Percentiles rank a stretch among this genome's conserved stretches.
Conservation (phyloP, 106 monocot genomes). For the Narthecium ossifragum region DNA sequence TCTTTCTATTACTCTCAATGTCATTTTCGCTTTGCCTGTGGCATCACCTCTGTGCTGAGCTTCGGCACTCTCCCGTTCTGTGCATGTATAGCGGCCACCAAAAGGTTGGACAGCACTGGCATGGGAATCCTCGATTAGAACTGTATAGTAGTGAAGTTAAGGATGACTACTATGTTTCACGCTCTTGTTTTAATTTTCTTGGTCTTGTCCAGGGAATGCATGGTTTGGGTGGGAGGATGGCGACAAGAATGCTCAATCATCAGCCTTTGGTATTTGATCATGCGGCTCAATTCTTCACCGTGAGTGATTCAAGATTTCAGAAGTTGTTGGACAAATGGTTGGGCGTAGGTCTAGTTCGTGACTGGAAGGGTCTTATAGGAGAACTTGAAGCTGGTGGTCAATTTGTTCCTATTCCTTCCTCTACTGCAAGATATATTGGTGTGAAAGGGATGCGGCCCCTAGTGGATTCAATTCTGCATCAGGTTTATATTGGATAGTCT, state of each 20-base stretch:
- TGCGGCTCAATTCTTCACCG: constrained; percentile 93
- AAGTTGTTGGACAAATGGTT: constrained; percentile 71
- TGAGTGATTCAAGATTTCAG: constrained; percentile 60
- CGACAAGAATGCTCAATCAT: constrained; percentile 49
- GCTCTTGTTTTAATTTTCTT: neutral
- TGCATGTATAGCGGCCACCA: no score
- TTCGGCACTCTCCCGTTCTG: no score
- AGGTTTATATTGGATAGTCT: constrained; percentile 35
- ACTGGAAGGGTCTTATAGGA: constrained; percentile 78
- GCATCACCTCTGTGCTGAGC: no score
- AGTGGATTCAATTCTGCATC: constrained; percentile 64
- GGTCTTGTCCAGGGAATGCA: constrained; percentile 52
- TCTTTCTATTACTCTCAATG: no score
- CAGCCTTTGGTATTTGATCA: constrained; percentile 78
- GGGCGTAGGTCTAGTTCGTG: constrained; percentile 49
- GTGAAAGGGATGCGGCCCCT: constrained; percentile 77
- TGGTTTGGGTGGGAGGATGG: constrained; percentile 93
- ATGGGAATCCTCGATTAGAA: no score
- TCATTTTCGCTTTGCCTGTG: no score
- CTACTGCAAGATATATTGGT: constrained; percentile 56
- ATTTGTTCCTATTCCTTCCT: constrained; percentile 41
- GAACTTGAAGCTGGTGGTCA: constrained; percentile 58
- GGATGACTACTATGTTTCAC: neutral
- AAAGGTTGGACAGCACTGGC: neutral
- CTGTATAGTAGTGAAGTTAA: neutral